Evolutionary conservation across 148 eudicot species (phyloP).

Genomic region (Beta vulgaris): DNA sequence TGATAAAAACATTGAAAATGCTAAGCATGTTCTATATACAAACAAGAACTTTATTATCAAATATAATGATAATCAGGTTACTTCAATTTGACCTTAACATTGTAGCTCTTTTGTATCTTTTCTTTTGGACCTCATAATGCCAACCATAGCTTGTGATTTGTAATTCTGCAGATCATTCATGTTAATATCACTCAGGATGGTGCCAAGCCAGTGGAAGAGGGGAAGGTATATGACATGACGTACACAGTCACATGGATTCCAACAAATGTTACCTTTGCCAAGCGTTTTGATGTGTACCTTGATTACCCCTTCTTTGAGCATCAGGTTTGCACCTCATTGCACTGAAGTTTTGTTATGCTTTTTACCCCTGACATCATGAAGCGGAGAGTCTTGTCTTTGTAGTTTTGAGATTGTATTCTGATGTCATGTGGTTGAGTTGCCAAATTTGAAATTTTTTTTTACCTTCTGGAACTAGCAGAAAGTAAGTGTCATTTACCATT

Average conservation of each 20-base stretch:
- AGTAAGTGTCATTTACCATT: neutral
- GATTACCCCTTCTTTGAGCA: slow-evolving; percentile 99
- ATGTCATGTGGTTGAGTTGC: slow-evolving; percentile 13
- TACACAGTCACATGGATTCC: slow-evolving; percentile 80
- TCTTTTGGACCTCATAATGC: slow-evolving; percentile 2
- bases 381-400: neutral
- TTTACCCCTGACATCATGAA: neutral
- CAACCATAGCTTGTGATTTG: neutral
- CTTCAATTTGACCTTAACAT: neutral
- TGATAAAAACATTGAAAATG: slow-evolving; percentile 59
- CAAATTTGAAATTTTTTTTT: neutral
- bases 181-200: slow-evolving; percentile 88
- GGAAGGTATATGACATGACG: slow-evolving; percentile 74
- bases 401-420: neutral
- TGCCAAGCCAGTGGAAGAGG: slow-evolving; percentile 79
- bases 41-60: slow-evolving; percentile 59
- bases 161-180: slow-evolving; percentile 73
- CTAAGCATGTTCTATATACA: slow-evolving; percentile 70
- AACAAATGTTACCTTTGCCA: slow-evolving; percentile 72
- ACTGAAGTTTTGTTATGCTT: neutral
- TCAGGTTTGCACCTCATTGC: slow-evolving; percentile 48
- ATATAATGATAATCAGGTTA: slow-evolving; percentile 81
- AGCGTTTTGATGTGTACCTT: slow-evolving; percentile 93
- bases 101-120: neutral
- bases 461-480: neutral